Base-by-base conservation (phyloP, 768 basidiomycete genomes). In the Agrocybe chaxingu region DNA sequence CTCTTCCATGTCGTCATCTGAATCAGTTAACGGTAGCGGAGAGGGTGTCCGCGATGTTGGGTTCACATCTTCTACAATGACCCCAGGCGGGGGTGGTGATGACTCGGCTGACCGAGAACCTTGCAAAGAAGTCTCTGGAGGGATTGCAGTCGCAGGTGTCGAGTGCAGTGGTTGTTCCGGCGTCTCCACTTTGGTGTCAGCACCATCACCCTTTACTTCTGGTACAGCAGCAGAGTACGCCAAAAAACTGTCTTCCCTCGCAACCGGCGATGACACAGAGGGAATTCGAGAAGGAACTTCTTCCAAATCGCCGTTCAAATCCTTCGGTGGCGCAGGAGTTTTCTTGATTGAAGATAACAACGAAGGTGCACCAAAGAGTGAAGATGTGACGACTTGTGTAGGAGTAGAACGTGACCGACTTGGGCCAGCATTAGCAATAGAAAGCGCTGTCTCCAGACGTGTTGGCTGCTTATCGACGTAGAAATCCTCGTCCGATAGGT, bases 391-490 rank as follows among this genome's bases (percentile, higher is more conserved):
- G 10, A 33, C 34, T 19, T 37, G 13, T 42, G 53, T 53, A 7
- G 54, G 54, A 12, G 57, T 57, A 11, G 56, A 50, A 7, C 55
- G 54, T 1, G 55, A 39, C 8, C 63, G 65, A 19, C 66, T 64
- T 10, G 73, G 71, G 4, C 75, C 74, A 7, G 84, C 75, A 46
- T 83, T 83, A 12, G 80, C 88, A 38, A 89, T 81, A 8, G 85
- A 76, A 29, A 89, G 65, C 1, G 78, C 82, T 1, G 85, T 85
- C 57, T 84, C 83, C n/a, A 89, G 66, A 13, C 83, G 74, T 16
- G 75, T 82, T 2, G 77, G 75, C 31, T 75, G 67, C 18, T 50
- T 50, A 18, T 62, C 57, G 18, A 42, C 57, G 45, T 65, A 75
- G 13, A 80, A 65, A 44, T 82, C 78, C 7, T 79, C 75, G 32